phyloP scores from a whole-genome alignment of 345 rosid species.

The Ceriops tagal region DNA sequence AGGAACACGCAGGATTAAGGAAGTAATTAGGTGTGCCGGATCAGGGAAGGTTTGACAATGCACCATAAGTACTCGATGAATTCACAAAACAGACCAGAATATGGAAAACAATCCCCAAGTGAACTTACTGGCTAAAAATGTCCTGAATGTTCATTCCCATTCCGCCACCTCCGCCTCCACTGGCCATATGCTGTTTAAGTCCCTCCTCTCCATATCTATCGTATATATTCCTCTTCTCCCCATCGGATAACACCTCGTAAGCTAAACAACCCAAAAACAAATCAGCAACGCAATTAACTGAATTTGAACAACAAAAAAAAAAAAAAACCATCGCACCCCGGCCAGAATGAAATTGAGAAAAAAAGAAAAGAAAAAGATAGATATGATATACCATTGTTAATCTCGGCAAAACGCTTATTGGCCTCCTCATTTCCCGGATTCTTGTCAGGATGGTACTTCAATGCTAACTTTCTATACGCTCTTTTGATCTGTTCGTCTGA shows the following conservation, averaged over 20 bases:
- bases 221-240: slow-evolving; percentile 81
- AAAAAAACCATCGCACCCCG: not conserved
- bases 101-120: not conserved
- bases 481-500: slow-evolving; percentile 97
- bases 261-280: slow-evolving; percentile 42
- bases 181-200: slow-evolving; percentile 84
- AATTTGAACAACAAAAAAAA: not conserved
- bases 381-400: slow-evolving; percentile 60
- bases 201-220: slow-evolving; percentile 96
- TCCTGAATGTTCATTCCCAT: slow-evolving; percentile 67
- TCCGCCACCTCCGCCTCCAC: slow-evolving; percentile 79
- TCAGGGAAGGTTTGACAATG: not conserved
- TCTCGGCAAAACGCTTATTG: slow-evolving; percentile 78
- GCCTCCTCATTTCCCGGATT: slow-evolving; percentile 96
- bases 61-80: not conserved
- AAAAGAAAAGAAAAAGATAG: not conserved
- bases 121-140: slow-evolving; percentile 53
- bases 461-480: slow-evolving; percentile 92
- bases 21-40: no score
- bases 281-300: not conserved
- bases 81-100: not conserved
- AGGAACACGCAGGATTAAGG: no score
- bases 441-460: slow-evolving; percentile 99
- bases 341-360: not conserved
- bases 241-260: slow-evolving; percentile 90